Conservation (phyloP, 176 grass and related monocot species). For the Thalia dealbata region DNA sequence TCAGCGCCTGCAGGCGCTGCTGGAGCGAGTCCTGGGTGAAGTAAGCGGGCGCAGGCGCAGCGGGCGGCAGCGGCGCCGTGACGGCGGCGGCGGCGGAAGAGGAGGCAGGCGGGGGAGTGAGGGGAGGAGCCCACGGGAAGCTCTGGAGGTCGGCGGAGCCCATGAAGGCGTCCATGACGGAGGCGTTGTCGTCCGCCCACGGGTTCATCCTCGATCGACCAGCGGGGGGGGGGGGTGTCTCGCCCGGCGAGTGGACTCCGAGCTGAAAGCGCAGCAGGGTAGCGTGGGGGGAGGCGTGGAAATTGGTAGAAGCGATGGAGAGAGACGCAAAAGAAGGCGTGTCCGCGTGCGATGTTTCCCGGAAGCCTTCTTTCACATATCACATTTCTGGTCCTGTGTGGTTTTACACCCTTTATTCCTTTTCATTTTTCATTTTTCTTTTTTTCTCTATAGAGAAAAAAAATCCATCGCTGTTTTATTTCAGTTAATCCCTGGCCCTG, state of each 20-base stretch:
- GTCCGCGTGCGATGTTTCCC: too few relatives aligned
- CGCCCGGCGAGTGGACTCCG: neutral
- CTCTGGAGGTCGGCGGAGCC: constrained; percentile 81
- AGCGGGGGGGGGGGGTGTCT: too few relatives aligned
- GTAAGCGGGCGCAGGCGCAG: neutral
- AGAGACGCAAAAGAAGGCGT: too few relatives aligned
- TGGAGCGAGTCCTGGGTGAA: constrained; percentile 83
- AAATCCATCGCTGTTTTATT: too few relatives aligned
- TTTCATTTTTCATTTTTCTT: too few relatives aligned
- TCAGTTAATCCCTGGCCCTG: too few relatives aligned
- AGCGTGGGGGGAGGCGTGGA: neutral
- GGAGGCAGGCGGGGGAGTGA: neutral
- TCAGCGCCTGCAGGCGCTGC: constrained; percentile 75
- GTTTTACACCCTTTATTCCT: too few relatives aligned
- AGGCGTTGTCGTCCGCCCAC: constrained; percentile 86
- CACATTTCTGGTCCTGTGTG: too few relatives aligned
- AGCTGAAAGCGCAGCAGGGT: neutral
- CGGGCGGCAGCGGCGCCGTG: neutral
- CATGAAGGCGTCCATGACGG: constrained; percentile 35
- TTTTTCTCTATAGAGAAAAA: too few relatives aligned
- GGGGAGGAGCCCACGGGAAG: constrained; percentile 40
- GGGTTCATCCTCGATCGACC: constrained; percentile 42
- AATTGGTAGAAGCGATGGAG: neutral
- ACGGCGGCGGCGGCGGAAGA: neutral
- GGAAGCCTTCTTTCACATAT: too few relatives aligned